Evolutionary conservation across 2,329 filamentous ascomycete species (phyloP), one percentile per base, ranked within the genome.

Genomic region (Trichocomaceae sp.): DNA sequence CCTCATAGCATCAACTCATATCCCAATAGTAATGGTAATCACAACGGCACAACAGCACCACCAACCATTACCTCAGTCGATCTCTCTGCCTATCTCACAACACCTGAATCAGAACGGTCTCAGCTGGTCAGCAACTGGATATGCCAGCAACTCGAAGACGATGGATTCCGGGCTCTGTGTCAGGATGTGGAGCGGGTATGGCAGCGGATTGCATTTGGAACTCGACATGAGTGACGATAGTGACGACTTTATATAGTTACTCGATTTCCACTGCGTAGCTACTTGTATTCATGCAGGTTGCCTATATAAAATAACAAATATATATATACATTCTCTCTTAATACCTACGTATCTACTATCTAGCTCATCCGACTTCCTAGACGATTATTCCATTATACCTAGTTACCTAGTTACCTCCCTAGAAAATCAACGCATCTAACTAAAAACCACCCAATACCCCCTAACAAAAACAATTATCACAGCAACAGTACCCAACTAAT

Each of bases 111-210:
- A 2, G 69, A 74, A 52, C 66, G 72, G 15, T 62, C 64, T 10
- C 61, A 60, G 1, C 58, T 66, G 9, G 58, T 75, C 9, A 69
- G 71, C 55, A 66, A 66, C 37, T 76, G 72, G 68, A 66, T 77
- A 45, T 75, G 72, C 48, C 59, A 66, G 13, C 64, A 73, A 51
- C 61, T 76, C 1, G 69, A 75, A 29, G 68, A 74, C 23, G 71
- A 74, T 22, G 61, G 54, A 2, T 77, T 77, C 51, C 57, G 71
- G 23, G 57, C 61, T 23, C 61, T 77, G 12, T 74, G 71, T 52
- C 63, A 71, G 59, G 70, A 72, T 58, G 61, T 76, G 5, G 71
- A 75, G 50, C 64, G 64, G 1, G 63, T 70, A 17, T 76, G 73
- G 72, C 63, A 60, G 49, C 63, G 72, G 12, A 66, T 75, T 62